Evolutionary conservation across 139 green algal species (phyloP), one percentile per base, ranked within the genome.

Genomic region (Dunaliella sp.): DNA sequence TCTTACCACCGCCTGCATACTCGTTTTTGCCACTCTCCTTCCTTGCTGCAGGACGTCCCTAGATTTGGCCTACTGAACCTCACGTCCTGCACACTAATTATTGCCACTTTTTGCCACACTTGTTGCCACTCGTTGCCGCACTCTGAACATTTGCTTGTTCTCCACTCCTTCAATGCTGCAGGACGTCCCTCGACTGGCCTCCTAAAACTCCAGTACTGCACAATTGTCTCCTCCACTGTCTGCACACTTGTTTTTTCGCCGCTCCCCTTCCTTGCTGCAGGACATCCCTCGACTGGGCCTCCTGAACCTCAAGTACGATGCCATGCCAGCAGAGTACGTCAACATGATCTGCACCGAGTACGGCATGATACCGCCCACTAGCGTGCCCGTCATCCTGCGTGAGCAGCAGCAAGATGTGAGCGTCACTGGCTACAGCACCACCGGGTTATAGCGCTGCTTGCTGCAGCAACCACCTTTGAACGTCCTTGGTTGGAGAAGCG

Each of bases 301-400:
- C 36, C 92, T 99, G 33, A 99, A 98, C 89, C 89, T 99, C n/a
- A 94, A 93, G 48, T 99, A 99, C 83, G 97, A 99, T 86, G 91
- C 93, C 1, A 98, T 97, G 91, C 97, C 97, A 0, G 93, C 95
- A 3, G 94, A 98, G 58, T 98, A 94, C 87, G 93, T 99, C 28
- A 97, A 92, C 30, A 92, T 98, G 82, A 94, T 99, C 1, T 89
- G 98, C 26, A 98, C 95, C 0, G 97, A 99, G 93, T 92, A 98
- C 89, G 97, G 97, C 22, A 92, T 96, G 77, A 94, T 99, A 28
- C 95, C 96, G 22, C 93, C 96, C n/a, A 96, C 94, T 28, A 93
- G 86, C n/a, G 97, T 99, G 59, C 96, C 95, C 1, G 96, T 98
- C 28, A 96, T 99, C 7, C 83, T 99, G 72, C 90, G 96, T 0